These are phyloP conservation scores for Balamuthia mandrillaris DNA, from an alignment of 208 protist species.

Conservation along the genomic window DNA sequence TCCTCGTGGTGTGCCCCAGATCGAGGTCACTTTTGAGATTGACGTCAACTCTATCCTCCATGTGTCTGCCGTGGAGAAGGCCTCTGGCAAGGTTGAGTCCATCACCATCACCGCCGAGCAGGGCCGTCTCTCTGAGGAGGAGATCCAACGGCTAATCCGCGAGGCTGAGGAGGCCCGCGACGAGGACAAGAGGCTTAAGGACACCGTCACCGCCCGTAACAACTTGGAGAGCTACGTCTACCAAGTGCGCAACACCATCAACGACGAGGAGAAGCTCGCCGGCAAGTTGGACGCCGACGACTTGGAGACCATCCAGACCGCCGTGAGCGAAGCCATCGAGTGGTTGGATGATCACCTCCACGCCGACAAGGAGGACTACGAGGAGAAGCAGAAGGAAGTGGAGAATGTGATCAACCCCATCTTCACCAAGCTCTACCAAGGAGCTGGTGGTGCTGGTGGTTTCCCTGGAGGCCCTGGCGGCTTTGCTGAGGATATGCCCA, in stretches of 20 bases:
- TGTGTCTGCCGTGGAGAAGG: slow-evolving; percentile 92
- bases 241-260: slow-evolving; percentile 64
- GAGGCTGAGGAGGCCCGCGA: slow-evolving; percentile 83
- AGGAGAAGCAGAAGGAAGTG: slow-evolving; percentile 67
- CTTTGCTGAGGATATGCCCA: slow-evolving; percentile 13
- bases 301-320: slow-evolving; percentile 49
- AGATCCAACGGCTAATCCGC: slow-evolving; percentile 80
- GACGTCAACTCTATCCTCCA: slow-evolving; percentile 96
- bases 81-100: slow-evolving; percentile 77
- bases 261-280: slow-evolving; percentile 43
- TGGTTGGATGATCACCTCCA: slow-evolving; percentile 62
- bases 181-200: slow-evolving; percentile 78
- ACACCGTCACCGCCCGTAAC: slow-evolving; percentile 72
- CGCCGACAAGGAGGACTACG: slow-evolving; percentile 70
- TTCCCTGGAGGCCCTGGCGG: slow-evolving; percentile 2
- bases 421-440: slow-evolving; percentile 76
- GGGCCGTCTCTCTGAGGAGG: slow-evolving; percentile 84
- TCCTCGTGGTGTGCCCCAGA: slow-evolving; percentile 92
- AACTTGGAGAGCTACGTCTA: slow-evolving; percentile 76
- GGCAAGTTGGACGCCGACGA: slow-evolving; percentile 54
- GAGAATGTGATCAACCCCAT: slow-evolving; percentile 75
- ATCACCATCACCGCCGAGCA: slow-evolving; percentile 90
- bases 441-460: slow-evolving; percentile 26
- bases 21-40: slow-evolving; percentile 94
- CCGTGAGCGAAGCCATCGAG: slow-evolving; percentile 57